Conservation (phyloP, 495 filamentous ascomycete genomes). For the Podospora appendiculata region DNA sequence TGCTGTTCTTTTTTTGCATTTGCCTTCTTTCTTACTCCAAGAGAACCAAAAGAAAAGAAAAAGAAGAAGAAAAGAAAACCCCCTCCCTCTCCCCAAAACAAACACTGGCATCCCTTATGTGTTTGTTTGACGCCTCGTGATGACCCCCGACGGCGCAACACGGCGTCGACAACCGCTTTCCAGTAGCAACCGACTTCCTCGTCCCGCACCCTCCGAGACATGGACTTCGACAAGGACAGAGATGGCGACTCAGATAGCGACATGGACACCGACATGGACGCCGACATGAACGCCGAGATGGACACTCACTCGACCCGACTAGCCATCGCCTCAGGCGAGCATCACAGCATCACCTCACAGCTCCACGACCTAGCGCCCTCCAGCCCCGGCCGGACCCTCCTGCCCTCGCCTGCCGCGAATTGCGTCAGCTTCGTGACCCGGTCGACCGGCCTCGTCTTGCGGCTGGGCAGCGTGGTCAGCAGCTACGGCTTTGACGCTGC, state of each 20-base stretch:
- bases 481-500: constrained; percentile 58
- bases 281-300: not conserved
- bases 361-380: constrained; percentile 11
- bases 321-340: constrained; percentile 5
- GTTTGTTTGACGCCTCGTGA: not conserved
- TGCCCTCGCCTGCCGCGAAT: constrained; percentile 59
- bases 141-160: not conserved
- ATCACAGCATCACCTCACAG: constrained; percentile 5
- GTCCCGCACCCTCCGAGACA: not conserved
- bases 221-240: constrained; percentile 2
- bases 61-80: too few relatives aligned
- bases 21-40: too few relatives aligned
- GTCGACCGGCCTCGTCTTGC: constrained; percentile 61
- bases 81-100: too few relatives aligned
- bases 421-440: constrained; percentile 62
- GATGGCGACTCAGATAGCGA: not conserved
- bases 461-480: constrained; percentile 61
- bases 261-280: not conserved
- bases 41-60: not conserved
- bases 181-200: not conserved
- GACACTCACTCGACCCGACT: not conserved
- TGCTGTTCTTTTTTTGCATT: not conserved
- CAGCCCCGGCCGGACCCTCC: constrained; percentile 48
- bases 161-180: not conserved
- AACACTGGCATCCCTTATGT: not conserved